A percentile compares a stretch with the other conserved stretches of the same genome.
phyloP scores from a whole-genome alignment of 163 green algal genomes.

The Scenedesmus sp. region DNA sequence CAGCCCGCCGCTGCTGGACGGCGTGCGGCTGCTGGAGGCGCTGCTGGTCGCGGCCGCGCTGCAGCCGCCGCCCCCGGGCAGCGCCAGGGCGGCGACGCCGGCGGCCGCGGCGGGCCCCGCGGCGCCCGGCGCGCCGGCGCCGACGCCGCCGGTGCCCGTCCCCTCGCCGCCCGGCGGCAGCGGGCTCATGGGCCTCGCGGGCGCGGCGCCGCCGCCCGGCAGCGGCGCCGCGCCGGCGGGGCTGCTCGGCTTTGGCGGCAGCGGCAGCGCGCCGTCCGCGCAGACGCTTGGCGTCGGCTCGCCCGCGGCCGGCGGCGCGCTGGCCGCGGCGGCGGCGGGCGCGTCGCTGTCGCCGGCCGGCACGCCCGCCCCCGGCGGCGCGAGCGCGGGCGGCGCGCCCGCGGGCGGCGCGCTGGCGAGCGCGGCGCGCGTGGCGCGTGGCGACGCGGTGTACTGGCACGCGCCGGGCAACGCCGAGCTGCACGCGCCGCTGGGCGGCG shows the following conservation, averaged over 20 bases:
- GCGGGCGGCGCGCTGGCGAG: background rate
- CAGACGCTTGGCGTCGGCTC: no score
- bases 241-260: constrained; percentile 9
- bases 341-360: background rate
- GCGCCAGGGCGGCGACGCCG: background rate
- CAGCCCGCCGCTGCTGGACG: background rate
- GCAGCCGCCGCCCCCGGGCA: constrained; percentile 4
- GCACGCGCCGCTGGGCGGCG: constrained; percentile 26
- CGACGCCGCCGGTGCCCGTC: no score
- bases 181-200: no score
- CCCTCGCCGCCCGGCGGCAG: no score
- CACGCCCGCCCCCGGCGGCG: background rate
- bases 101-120: background rate
- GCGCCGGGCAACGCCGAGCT: constrained; percentile 21
- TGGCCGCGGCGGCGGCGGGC: background rate
- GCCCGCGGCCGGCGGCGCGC: background rate
- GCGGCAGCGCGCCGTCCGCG: no score
- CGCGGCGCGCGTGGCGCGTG: background rate
- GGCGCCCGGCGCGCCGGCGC: no score
- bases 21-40: constrained; percentile 17
- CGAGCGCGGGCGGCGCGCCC: background rate
- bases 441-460: constrained; percentile 17
- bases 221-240: constrained; percentile 6
- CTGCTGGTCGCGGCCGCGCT: constrained; percentile 34
- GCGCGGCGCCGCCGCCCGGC: background rate